Percentiles rank a stretch among this genome's conserved stretches.
Evolutionary conservation across 495 filamentous ascomycete genomes (phyloP).

Genomic region (Jackrogersella minutella): DNA sequence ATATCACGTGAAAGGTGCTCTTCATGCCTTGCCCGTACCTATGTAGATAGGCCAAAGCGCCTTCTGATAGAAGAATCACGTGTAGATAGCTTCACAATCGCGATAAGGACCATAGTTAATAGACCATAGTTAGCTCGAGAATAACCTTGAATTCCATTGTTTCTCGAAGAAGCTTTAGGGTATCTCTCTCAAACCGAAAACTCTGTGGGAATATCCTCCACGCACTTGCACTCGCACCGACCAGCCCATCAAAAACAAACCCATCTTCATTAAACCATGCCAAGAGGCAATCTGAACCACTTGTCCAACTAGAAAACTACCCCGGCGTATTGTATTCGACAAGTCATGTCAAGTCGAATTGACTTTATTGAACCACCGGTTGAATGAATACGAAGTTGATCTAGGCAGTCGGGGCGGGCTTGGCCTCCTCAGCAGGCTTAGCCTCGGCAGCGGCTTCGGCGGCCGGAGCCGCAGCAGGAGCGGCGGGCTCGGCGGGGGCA

Average conservation of each 20-base stretch:
- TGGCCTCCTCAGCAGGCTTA: constrained; percentile 31
- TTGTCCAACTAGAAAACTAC: constrained; percentile 32
- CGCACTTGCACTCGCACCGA: not conserved
- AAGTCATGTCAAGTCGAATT: no score
- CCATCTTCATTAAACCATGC: constrained; percentile 4
- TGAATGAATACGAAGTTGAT: not conserved
- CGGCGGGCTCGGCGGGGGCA: constrained; percentile 16
- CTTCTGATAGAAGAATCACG: not conserved
- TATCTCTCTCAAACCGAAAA: constrained; percentile 38
- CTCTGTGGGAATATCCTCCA: constrained; percentile 41
- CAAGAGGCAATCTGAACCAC: constrained; percentile 6
- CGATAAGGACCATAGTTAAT: constrained; percentile 8
- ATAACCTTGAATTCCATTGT: constrained; percentile 34
- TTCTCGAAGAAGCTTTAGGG: constrained; percentile 32
- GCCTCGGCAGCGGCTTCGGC: constrained; percentile 27
- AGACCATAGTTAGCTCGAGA: constrained; percentile 15
- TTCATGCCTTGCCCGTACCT: not conserved
- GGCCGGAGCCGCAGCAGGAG: constrained; percentile 35
- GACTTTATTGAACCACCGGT: constrained; percentile 7
- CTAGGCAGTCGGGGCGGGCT: constrained; percentile 29
- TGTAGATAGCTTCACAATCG: constrained; percentile 5
- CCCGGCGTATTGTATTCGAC: constrained; percentile 2
- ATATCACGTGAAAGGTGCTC: not conserved
- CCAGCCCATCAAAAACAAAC: constrained; percentile 3
- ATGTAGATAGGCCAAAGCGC: not conserved